Percentiles rank a stretch among this genome's conserved stretches.
phyloP scores from a whole-genome alignment of 768 basidiomycete species.

The Mycena latifolia region DNA sequence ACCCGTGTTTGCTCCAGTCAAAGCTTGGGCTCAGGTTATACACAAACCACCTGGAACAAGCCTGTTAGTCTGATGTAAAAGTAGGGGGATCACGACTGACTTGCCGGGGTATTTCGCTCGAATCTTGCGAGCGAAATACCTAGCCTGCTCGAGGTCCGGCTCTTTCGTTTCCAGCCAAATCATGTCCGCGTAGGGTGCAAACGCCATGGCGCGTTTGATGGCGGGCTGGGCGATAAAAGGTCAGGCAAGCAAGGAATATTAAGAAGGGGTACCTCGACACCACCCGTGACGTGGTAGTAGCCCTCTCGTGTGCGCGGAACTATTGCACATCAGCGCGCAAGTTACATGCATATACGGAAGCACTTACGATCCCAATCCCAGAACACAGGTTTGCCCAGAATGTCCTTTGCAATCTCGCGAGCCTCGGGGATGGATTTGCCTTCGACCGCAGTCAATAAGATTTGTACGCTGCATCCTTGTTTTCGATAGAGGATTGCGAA shows the following conservation, averaged over 20 bases:
- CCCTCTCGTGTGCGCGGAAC: constrained; percentile 92
- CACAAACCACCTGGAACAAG: constrained; percentile 76
- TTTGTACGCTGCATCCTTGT: constrained; percentile 68
- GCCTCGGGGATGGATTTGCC: constrained; percentile 83
- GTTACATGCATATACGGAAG: not conserved
- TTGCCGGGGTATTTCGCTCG: constrained; percentile 79
- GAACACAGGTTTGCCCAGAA: constrained; percentile 76
- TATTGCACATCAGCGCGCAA: constrained; percentile 45
- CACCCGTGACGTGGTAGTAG: constrained; percentile 89
- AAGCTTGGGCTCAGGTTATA: constrained; percentile 96
- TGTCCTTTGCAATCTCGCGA: constrained; percentile 78
- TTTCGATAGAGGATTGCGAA: constrained; percentile 56
- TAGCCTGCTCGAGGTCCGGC: constrained; percentile 86
- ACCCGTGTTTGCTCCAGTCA: constrained; percentile 91
- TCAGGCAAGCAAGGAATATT: constrained; percentile 8
- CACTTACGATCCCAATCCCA: constrained; percentile 92
- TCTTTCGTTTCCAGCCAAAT: constrained; percentile 94
- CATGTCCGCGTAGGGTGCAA: constrained; percentile 89
- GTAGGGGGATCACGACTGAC: constrained; percentile 49
- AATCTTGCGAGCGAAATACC: constrained; percentile 82
- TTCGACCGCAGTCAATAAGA: constrained; percentile 68
- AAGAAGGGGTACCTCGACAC: constrained; percentile 64
- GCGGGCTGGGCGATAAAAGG: constrained; percentile 63
- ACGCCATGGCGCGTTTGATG: constrained; percentile 82
- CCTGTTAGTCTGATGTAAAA: constrained; percentile 1